These are phyloP conservation scores for Gloeostereum incarnatum DNA, from an alignment of 768 basidiomycete genomes.

Conservation along the genomic window DNA sequence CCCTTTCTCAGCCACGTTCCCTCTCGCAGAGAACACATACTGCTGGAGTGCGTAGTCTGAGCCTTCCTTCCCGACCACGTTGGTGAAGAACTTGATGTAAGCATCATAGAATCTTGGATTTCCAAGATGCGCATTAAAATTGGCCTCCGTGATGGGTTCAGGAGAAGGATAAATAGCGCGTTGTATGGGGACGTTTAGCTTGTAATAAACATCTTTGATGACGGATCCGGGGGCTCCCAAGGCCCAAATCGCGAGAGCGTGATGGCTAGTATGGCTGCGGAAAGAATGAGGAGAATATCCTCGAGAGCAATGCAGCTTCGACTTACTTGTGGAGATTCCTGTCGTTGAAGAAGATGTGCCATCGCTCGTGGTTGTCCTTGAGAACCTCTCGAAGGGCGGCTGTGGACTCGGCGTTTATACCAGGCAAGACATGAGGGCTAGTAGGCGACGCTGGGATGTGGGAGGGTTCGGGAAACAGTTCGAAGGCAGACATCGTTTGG, in stretches of 20 bases:
- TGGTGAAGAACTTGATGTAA: slow-evolving; percentile 49
- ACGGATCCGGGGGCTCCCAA: slow-evolving; percentile 40
- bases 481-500: neutral
- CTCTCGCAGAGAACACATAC: slow-evolving; percentile 40
- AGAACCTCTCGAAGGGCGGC: slow-evolving; percentile 19
- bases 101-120: slow-evolving; percentile 46
- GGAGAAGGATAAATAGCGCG: slow-evolving; percentile 33
- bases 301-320: too few species aligned
- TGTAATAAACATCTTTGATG: slow-evolving; percentile 28
- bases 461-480: neutral
- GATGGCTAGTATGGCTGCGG: slow-evolving; percentile 49
- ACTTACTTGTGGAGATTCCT: slow-evolving; percentile 41
- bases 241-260: slow-evolving; percentile 46
- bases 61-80: slow-evolving; percentile 30
- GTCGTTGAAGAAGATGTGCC: slow-evolving; percentile 42
- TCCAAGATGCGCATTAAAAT: slow-evolving; percentile 46
- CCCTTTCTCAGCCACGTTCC: neutral
- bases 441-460: neutral
- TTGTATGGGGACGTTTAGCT: slow-evolving; percentile 19
- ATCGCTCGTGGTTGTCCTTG: slow-evolving; percentile 36
- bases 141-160: slow-evolving; percentile 30
- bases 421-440: slow-evolving; percentile 4
- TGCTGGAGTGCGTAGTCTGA: slow-evolving; percentile 42
- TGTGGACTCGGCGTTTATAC: slow-evolving; percentile 17
- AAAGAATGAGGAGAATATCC: too few species aligned